These are phyloP conservation scores for Cyberlindnera saturnus DNA, from an alignment of 805 yeast species.

Conservation along the genomic window DNA sequence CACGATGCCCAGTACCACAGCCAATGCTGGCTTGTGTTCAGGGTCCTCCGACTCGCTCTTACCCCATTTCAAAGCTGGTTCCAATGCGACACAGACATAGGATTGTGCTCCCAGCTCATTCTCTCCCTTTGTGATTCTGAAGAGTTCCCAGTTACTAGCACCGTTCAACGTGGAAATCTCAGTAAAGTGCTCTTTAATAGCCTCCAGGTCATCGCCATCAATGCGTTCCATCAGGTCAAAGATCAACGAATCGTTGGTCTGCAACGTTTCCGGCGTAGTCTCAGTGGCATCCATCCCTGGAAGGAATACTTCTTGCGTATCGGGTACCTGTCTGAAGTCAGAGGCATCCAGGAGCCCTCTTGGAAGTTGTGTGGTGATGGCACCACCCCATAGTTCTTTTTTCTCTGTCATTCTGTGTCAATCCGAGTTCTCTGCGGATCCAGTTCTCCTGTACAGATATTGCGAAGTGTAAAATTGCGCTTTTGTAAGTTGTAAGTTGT, in stretches of 20 bases:
- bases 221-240: conserved; percentile 57
- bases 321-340: conserved; percentile 76
- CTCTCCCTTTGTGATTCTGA: conserved; percentile 22
- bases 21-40: conserved; percentile 30
- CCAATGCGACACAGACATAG: conserved; percentile 31
- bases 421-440: not conserved
- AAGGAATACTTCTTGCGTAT: conserved; percentile 87
- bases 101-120: conserved; percentile 16
- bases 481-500: too few species aligned
- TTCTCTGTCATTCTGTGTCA: not conserved
- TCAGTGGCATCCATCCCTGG: conserved; percentile 26
- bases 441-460: too few species aligned
- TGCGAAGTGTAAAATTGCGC: too few species aligned
- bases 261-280: conserved; percentile 25
- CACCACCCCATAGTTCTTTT: conserved; percentile 75
- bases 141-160: conserved; percentile 25
- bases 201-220: conserved; percentile 31
- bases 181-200: conserved; percentile 46
- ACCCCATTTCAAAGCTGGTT: conserved; percentile 51
- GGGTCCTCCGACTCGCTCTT: conserved; percentile 23
- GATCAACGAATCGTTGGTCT: conserved; percentile 50
- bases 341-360: conserved; percentile 68
- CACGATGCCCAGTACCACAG: conserved; percentile 51
- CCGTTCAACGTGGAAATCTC: conserved; percentile 47
- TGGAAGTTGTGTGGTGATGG: conserved; percentile 58